phyloP scores from a whole-genome alignment of 305 asterid genomes.

The Rubia peregrina region DNA sequence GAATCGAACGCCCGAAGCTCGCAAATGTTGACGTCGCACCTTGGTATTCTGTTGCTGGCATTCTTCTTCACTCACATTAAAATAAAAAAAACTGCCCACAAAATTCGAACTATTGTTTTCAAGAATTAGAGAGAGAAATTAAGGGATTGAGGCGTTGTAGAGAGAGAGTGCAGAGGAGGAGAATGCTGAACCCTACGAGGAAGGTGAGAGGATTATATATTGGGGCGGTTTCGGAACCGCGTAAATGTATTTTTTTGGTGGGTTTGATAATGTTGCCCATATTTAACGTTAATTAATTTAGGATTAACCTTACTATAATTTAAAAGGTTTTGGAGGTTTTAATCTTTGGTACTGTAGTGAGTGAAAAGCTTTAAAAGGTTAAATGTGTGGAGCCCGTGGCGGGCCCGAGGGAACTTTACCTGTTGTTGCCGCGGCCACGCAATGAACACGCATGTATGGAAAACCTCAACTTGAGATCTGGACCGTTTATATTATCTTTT shows the following conservation, averaged over 20 bases:
- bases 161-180: constrained; percentile 14
- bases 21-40: constrained; percentile 53
- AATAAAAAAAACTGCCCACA: background rate
- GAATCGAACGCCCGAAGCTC: constrained; percentile 45
- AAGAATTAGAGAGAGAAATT: constrained; percentile 15
- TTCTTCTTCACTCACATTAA: constrained; percentile 31
- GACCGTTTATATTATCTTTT: background rate
- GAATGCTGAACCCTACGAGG: constrained; percentile 30
- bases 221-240: constrained; percentile 54
- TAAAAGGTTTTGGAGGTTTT: background rate
- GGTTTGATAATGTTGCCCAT: background rate
- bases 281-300: background rate
- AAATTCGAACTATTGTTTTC: background rate
- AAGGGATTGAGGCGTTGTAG: background rate
- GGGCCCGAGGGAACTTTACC: background rate
- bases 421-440: background rate
- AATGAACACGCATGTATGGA: constrained; percentile 13
- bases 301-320: constrained; percentile 7
- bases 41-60: constrained; percentile 68
- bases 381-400: constrained; percentile 1
- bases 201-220: constrained; percentile 27
- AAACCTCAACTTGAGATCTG: background rate
- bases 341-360: background rate
- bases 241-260: constrained; percentile 30
- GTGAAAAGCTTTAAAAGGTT: background rate